Base-by-base conservation (phyloP, 2,329 filamentous ascomycete genomes). In the Curvularia hawaiiensis region DNA sequence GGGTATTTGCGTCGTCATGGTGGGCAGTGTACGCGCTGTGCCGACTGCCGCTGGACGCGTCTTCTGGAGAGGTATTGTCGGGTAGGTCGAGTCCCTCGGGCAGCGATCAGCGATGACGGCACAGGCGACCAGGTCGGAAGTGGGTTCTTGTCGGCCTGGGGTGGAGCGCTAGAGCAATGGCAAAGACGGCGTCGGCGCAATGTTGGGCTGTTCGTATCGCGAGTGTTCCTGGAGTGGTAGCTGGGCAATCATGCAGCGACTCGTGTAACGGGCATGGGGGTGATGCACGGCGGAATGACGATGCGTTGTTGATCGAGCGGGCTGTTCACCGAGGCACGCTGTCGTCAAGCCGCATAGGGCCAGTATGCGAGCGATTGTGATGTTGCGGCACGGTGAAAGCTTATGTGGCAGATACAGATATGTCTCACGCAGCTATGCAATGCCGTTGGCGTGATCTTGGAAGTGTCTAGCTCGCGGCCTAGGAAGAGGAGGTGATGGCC, bases 1-100 rank as follows among this genome's bases (percentile, higher is more conserved):
- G 61, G 93, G 93, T 66, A 92, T 88, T 77, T 90, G 73, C 54
- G 71, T 73, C 59, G 73, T 65, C 75, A 77, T 77, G 60, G 50
- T 59, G 57, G 62, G 60, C 58, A 46, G 41, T 40, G 30, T 14
- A 18, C 47, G 49, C 51, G 54, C 46, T 40, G 54, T 16, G 53
- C 12, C 48, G 40, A 59, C 61, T 33, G 58, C 62, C 43, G 48
- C 58, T 54, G 62, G 58, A 40, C 58, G 58, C 56, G 55, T 54
- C 50, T 66, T 62, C 33, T 60, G 61, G 44, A 62, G 62, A 28
- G 62, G 60, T 56, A 59, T 64, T 47, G 50, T 49, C 55, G 39
- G 35, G 50, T 28, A 24, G 35, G 45, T 48, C 38, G 50, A 41
- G 30, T 26, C 33, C 35, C 48, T 35, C 35, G 54, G 45, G 50